phyloP scores from a whole-genome alignment of 306 rosid species.

The Acacia crassicarpa region DNA sequence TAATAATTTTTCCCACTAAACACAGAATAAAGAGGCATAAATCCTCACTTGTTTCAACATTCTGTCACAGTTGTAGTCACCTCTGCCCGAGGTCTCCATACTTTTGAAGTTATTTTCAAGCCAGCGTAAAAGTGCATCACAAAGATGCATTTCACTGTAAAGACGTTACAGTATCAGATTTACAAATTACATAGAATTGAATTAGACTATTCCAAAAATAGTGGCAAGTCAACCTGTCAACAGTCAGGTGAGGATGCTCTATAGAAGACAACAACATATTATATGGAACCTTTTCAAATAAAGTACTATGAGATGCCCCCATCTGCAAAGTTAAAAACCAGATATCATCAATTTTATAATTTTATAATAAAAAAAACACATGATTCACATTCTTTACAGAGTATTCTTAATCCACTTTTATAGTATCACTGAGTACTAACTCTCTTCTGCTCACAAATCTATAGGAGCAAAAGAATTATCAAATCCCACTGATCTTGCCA shows the following conservation, averaged over 20 bases:
- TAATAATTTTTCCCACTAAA: constrained; percentile 1
- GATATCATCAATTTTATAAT: constrained; percentile 22
- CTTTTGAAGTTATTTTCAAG: constrained; percentile 44
- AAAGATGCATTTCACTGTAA: constrained; percentile 77
- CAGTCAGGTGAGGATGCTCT: constrained; percentile 61
- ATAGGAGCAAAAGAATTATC: not conserved
- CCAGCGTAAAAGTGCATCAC: constrained; percentile 70
- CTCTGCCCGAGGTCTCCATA: constrained; percentile 40
- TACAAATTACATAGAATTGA: constrained; percentile 11
- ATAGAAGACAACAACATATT: constrained; percentile 51
- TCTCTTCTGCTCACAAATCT: not conserved
- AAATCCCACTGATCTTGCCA: not conserved
- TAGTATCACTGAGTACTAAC: not conserved
- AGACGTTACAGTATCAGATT: constrained; percentile 40
- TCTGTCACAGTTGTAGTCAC: constrained; percentile 35
- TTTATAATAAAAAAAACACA: not conserved
- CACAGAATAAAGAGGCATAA: constrained; percentile 3
- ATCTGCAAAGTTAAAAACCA: constrained; percentile 48
- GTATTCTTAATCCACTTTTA: not conserved
- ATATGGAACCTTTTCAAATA: constrained; percentile 55
- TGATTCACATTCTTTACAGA: constrained; percentile 5
- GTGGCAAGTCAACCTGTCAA: constrained; percentile 59
- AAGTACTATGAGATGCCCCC: constrained; percentile 51
- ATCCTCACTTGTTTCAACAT: constrained; percentile 62
- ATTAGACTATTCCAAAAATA: constrained; percentile 27